phyloP scores from a whole-genome alignment of 345 rosid genomes.

The Lepidium aucheri region DNA sequence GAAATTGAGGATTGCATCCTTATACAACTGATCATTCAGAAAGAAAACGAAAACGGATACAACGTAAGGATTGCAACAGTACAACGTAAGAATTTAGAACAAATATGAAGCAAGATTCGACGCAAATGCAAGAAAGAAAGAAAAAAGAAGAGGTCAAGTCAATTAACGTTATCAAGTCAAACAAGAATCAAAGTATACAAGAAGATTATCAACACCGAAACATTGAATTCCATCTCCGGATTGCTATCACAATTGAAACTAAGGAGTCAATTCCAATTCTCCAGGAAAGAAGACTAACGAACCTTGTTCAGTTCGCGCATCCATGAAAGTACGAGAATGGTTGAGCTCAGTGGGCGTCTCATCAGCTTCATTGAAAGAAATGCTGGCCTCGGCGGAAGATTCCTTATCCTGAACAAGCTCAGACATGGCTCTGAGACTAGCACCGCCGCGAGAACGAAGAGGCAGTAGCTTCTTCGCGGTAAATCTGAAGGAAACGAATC shows the following conservation, averaged over 20 bases:
- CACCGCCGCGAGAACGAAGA: conserved; percentile 24
- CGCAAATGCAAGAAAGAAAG: not conserved
- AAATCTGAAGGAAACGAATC: conserved; percentile 23
- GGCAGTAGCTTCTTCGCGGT: conserved; percentile 23
- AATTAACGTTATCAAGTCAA: conserved; percentile 7
- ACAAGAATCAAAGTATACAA: not conserved
- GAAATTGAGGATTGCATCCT: not conserved
- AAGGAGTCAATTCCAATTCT: not conserved
- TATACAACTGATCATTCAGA: not conserved
- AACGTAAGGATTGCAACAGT: not conserved
- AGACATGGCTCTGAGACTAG: conserved; percentile 45
- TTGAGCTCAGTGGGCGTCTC: conserved; percentile 17
- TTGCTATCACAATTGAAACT: not conserved
- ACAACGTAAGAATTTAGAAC: not conserved
- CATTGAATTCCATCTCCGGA: not conserved
- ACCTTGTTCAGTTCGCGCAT: conserved; percentile 76
- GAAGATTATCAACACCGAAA: not conserved
- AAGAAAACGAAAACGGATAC: not conserved
- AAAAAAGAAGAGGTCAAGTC: not conserved
- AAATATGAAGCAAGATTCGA: not conserved
- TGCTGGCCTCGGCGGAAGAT: conserved; percentile 27
- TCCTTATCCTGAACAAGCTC: conserved; percentile 60
- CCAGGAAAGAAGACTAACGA: conserved; percentile 28
- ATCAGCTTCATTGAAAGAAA: conserved; percentile 11
- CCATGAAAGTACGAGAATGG: conserved; percentile 62